Evolutionary conservation across 1,284 basidiomycete species (phyloP).

Genomic region (Retiboletus fuscus): DNA sequence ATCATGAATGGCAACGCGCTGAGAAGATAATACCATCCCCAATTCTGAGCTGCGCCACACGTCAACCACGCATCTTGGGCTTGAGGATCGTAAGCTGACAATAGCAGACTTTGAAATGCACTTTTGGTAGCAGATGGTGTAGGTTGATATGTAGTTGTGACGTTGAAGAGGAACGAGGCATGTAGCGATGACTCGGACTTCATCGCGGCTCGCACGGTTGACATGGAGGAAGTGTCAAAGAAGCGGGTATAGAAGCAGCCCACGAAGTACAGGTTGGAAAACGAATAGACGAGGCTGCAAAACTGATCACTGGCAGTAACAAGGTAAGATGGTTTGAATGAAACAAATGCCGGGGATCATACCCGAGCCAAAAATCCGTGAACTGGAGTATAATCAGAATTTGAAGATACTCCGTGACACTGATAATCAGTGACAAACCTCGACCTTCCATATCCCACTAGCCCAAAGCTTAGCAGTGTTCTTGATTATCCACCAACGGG

Average conservation of each 20-base stretch:
- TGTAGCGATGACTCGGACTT: neutral
- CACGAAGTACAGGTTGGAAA: constrained; percentile 79
- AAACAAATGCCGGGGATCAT: constrained; percentile 42
- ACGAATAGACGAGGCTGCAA: constrained; percentile 77
- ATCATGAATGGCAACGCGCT: constrained; percentile 72
- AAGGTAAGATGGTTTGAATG: constrained; percentile 27
- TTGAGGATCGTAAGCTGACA: constrained; percentile 32
- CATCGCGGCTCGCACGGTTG: neutral
- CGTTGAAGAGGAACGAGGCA: constrained; percentile 2
- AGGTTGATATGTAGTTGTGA: neutral
- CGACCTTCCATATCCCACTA: constrained; percentile 82
- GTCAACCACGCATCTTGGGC: constrained; percentile 38
- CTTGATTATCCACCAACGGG: constrained; percentile 84
- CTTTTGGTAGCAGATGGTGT: neutral
- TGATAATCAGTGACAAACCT: constrained; percentile 58
- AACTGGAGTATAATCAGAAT: constrained; percentile 57
- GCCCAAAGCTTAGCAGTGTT: constrained; percentile 71
- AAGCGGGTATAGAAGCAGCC: constrained; percentile 73
- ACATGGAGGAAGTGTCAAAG: neutral
- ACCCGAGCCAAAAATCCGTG: constrained; percentile 87
- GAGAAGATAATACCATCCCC: constrained; percentile 71
- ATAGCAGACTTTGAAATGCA: constrained; percentile 1
- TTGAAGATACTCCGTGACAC: neutral
- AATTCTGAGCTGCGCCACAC: constrained; percentile 49
- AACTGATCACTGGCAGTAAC: constrained; percentile 77